Percentiles rank a stretch among this genome's conserved stretches.
phyloP scores from a whole-genome alignment of 1,139 yeast species.

The Hyphopichia buzzinii region DNA sequence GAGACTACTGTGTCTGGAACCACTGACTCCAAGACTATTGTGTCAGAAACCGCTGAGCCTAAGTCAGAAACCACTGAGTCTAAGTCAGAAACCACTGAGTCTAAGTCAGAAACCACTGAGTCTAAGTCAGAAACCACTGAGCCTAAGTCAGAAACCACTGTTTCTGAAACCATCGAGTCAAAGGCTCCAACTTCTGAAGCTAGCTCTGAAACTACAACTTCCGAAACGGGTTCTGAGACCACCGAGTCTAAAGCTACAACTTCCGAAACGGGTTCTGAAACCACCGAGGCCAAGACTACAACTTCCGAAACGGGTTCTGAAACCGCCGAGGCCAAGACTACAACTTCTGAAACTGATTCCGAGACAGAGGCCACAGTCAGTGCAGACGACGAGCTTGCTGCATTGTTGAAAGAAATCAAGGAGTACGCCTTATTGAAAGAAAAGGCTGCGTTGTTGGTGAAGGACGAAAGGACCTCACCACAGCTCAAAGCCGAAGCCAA shows the following conservation, averaged over 20 bases:
- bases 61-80: slow-evolving; percentile 2
- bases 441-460: background rate
- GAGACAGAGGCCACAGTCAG: background rate
- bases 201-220: background rate
- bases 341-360: background rate
- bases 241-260: background rate
- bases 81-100: slow-evolving; percentile 1
- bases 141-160: background rate
- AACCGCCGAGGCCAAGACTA: background rate
- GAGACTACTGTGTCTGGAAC: background rate
- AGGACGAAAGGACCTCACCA: background rate
- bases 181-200: background rate
- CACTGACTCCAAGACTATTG: background rate
- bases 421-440: background rate
- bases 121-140: background rate
- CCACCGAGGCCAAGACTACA: background rate
- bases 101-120: slow-evolving; percentile 1
- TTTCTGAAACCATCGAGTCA: background rate
- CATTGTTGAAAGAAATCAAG: background rate
- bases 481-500: slow-evolving; percentile 7
- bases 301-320: background rate
- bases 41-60: background rate
- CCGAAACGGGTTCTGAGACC: background rate
- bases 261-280: background rate
- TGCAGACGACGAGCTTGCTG: slow-evolving; percentile 2